Base-by-base conservation (phyloP, 441 rosid genomes). In the Isatis lusitanica region DNA sequence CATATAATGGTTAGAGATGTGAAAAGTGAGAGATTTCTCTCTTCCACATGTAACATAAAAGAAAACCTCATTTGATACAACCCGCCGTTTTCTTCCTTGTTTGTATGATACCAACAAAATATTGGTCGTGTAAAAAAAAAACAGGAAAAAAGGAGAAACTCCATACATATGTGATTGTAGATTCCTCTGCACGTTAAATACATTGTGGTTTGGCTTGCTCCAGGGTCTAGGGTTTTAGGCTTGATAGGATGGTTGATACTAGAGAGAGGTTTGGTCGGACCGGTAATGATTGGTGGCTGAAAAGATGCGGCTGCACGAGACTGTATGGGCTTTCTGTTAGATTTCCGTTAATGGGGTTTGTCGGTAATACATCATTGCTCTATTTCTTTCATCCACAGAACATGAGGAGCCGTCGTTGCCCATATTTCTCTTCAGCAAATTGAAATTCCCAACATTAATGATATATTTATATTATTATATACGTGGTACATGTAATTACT, bases 331-430 rank as follows among this genome's bases (percentile, higher is more conserved):
- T 0, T 36, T 70, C 75, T 70, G 79, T 51, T 70, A 63, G n/a
- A 24, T 6, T 63, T 60, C 70, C 66, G 79, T 70, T 75, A 46
- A 70, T 76, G 79, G 15, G 44, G 48, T 63, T 75, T 74, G 79
- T 75, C 71, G 30, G 74, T 75, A 75, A 70, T 75, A 75, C 79
- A 75, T 75, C 38, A 70, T 63, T 63, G 75, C 71, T 33, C 47
- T 44, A 39, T 70, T 70, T 70, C 39, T 76, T 57, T 46, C 71
- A 48, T 55, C 79, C 79, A 76, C 75, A 70, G 79, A 76, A 76
- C 79, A 76, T 76, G 79, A 56, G 18, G 12, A 70, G 75, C 75
- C 66, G 62, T 76, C 46, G 61, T 63, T 33, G 79, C 79, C 79
- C 79, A 76, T 76, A 47, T 75, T 63, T 43, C 65, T 58, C 71